Percentiles rank a stretch among this genome's conserved stretches.
Evolutionary conservation across 2,329 filamentous ascomycete species (phyloP).

Genomic region (Madurella fahalii): DNA sequence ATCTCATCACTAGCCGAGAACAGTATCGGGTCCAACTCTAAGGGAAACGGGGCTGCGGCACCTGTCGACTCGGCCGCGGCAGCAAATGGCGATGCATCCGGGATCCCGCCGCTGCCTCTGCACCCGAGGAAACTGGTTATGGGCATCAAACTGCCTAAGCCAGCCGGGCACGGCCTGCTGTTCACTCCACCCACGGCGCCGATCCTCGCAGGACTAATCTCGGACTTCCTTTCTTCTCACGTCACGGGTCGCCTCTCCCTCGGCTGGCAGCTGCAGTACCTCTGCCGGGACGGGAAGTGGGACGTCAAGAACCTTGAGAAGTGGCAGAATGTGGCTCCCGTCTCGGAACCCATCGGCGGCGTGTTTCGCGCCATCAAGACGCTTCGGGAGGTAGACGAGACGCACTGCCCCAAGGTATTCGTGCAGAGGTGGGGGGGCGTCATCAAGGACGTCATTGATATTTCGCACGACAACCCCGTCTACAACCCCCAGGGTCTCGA

Average conservation of each 20-base stretch:
- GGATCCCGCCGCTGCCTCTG: slow-evolving; percentile 44
- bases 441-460: slow-evolving; percentile 79
- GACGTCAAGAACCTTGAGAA: slow-evolving; percentile 95
- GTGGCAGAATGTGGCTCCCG: slow-evolving; percentile 75
- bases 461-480: slow-evolving; percentile 84
- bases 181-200: slow-evolving; percentile 75
- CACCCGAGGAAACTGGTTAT: slow-evolving; percentile 57
- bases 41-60: slow-evolving; percentile 25
- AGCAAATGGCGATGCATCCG: background rate
- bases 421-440: slow-evolving; percentile 60
- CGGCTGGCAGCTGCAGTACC: slow-evolving; percentile 86
- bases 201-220: slow-evolving; percentile 73
- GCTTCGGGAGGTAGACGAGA: slow-evolving; percentile 79
- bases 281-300: slow-evolving; percentile 91
- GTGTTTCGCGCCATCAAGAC: slow-evolving; percentile 92
- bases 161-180: slow-evolving; percentile 78
- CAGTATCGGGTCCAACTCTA: slow-evolving; percentile 16
- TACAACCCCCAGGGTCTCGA: slow-evolving; percentile 75
- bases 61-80: background rate
- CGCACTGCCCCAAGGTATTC: slow-evolving; percentile 72
- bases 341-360: slow-evolving; percentile 72
- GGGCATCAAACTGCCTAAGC: slow-evolving; percentile 66
- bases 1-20: slow-evolving; percentile 36
- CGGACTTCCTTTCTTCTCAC: slow-evolving; percentile 71
- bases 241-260: slow-evolving; percentile 75